These are phyloP conservation scores for Pleurostoma richardsiae DNA, from an alignment of 2,329 filamentous ascomycete genomes.

Conservation along the genomic window DNA sequence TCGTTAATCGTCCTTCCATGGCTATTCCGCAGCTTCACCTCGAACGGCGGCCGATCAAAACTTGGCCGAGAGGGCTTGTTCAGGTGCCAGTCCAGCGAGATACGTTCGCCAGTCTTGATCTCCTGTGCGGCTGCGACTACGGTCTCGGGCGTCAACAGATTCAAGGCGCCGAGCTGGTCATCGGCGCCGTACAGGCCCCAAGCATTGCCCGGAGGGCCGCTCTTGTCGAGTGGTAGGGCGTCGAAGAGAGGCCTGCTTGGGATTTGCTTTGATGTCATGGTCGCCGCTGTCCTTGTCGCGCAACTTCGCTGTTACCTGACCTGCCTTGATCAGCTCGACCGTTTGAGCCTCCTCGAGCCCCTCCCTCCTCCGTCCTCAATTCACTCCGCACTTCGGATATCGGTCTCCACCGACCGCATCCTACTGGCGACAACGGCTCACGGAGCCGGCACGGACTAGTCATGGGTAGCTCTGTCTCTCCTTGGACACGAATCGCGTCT, in stretches of 20 bases:
- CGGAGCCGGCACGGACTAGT: neutral
- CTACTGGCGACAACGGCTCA: neutral
- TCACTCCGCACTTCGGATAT: neutral
- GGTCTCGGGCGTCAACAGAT: slow-evolving; percentile 13
- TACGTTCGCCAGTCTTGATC: slow-evolving; percentile 7
- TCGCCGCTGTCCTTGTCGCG: neutral
- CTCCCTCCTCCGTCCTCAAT: neutral
- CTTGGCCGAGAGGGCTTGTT: slow-evolving; percentile 1
- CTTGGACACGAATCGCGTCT: too few relatives aligned
- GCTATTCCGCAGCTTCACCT: neutral
- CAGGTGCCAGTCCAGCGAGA: slow-evolving; percentile 9
- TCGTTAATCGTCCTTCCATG: neutral
- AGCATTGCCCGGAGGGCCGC: slow-evolving; percentile 1
- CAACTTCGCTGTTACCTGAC: too few relatives aligned
- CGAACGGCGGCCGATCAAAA: slow-evolving; percentile 1
- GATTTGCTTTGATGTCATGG: neutral
- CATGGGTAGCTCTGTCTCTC: neutral
- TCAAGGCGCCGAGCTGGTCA: slow-evolving; percentile 11
- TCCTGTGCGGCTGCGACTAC: slow-evolving; percentile 6
- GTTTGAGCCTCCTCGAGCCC: neutral
- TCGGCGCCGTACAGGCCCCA: slow-evolving; percentile 4
- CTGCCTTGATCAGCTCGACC: too few relatives aligned
- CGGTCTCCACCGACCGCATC: too few relatives aligned
- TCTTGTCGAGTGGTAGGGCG: neutral
- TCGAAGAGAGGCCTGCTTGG: neutral